Evolutionary conservation across 192 early-diverging fungal species (phyloP).

Genomic region (Umbelopsis vinacea): DNA sequence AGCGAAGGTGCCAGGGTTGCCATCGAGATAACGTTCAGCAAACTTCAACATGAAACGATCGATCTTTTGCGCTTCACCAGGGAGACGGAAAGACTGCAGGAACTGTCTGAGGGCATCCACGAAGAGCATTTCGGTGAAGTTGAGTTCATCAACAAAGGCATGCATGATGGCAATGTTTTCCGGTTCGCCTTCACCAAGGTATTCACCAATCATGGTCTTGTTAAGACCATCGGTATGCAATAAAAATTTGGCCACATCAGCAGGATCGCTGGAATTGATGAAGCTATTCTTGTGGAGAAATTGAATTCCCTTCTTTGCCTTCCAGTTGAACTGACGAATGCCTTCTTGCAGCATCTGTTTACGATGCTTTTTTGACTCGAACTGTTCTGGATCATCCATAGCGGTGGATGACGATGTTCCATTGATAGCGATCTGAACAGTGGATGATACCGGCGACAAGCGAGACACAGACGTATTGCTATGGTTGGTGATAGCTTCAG

Average conservation of each 20-base stretch:
- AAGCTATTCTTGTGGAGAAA: slow-evolving; percentile 68
- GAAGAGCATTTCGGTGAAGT: slow-evolving; percentile 75
- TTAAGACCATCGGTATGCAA: slow-evolving; percentile 78
- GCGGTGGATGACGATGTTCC: slow-evolving; percentile 22
- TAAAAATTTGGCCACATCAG: slow-evolving; percentile 78
- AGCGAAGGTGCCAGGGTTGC: slow-evolving; percentile 81
- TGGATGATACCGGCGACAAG: slow-evolving; percentile 36
- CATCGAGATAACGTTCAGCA: slow-evolving; percentile 88
- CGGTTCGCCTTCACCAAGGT: slow-evolving; percentile 88
- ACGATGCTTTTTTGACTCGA: slow-evolving; percentile 81
- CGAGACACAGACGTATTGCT: slow-evolving; percentile 29
- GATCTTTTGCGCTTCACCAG: slow-evolving; percentile 95
- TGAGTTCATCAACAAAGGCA: slow-evolving; percentile 93
- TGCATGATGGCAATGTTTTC: slow-evolving; percentile 96
- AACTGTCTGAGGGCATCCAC: slow-evolving; percentile 81
- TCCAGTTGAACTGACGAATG: slow-evolving; percentile 81
- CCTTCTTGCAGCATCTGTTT: slow-evolving; percentile 85
- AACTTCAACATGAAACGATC: slow-evolving; percentile 98
- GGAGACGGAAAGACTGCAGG: slow-evolving; percentile 88
- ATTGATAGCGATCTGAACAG: slow-evolving; percentile 11
- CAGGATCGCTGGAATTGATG: slow-evolving; percentile 67
- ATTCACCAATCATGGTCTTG: slow-evolving; percentile 92
- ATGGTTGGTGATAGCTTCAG: slow-evolving; percentile 25
- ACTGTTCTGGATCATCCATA: slow-evolving; percentile 84
- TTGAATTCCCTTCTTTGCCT: slow-evolving; percentile 90